These are phyloP conservation scores for Somion occarium DNA, from an alignment of 1,284 basidiomycete species.

Conservation along the genomic window DNA sequence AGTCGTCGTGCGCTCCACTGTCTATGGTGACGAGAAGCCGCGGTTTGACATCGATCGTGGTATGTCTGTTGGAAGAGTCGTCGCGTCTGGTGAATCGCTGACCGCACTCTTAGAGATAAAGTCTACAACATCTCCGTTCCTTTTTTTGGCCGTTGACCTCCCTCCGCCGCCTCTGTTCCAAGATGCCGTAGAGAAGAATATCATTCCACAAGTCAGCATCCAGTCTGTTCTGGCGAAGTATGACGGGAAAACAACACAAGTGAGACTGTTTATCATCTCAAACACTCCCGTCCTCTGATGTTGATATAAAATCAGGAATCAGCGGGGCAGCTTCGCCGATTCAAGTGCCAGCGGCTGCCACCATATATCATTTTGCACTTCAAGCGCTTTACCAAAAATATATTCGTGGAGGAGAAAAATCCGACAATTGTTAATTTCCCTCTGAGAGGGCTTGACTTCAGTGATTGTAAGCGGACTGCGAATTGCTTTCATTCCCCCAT, in stretches of 20 bases:
- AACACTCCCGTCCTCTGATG: conserved; percentile 5
- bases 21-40: conserved; percentile 68
- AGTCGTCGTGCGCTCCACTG: conserved; percentile 80
- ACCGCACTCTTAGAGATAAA: conserved; percentile 72
- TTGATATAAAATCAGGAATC: conserved; percentile 57
- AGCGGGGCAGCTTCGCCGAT: conserved; percentile 81
- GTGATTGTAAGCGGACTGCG: conserved; percentile 63
- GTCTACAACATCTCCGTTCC: conserved; percentile 83
- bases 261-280: conserved; percentile 27
- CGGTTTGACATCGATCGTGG: conserved; percentile 91
- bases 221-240: conserved; percentile 93
- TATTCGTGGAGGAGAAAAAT: conserved; percentile 98
- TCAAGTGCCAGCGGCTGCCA: conserved; percentile 85
- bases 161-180: conserved; percentile 97
- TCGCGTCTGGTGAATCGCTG: not conserved
- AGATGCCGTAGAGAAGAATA: conserved; percentile 93
- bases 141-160: conserved; percentile 93
- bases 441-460: conserved; percentile 86
- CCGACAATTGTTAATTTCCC: conserved; percentile 99
- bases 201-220: conserved; percentile 95
- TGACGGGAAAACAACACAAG: conserved; percentile 87
- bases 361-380: conserved; percentile 93
- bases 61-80: conserved; percentile 27
- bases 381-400: conserved; percentile 98
- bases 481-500: not conserved